Evolutionary conservation across 352 stramenopile species (phyloP), one percentile per base, ranked within the genome.

Genomic region (Phytophthora foliorum): DNA sequence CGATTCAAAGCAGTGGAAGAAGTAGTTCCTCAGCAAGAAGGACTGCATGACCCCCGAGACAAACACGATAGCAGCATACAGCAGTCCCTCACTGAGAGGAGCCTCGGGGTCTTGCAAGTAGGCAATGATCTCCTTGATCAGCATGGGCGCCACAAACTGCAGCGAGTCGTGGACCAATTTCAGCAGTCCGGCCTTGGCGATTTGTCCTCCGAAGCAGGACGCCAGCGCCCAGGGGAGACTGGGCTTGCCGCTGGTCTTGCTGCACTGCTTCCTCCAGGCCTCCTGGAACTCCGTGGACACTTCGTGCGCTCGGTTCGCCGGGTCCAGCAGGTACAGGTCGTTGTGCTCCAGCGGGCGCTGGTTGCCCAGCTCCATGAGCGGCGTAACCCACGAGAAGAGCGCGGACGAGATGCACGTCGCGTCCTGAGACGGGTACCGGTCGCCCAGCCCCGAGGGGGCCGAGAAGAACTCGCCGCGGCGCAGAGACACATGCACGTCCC

Each of bases 321-420:
- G 78, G 57, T 91, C 81, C 22, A 95, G 61, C 48, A 88, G 79
- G 52, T 86, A 92, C 55, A 96, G 42, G 49, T 96, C 89, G 17
- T 85, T 74, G 63, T 80, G 67, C 41, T 96, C 77, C 5, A 96
- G 63, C 10, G 84, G 80, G 1, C 83, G 75, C 49, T 86, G 63
- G 57, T 83, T 91, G 11, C 88, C 88, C 51, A 92, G 72, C 54
- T 89, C 69, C 79, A 96, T 91, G 16, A 96, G 52, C 49, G 82
- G 82, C 45, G 84, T 90, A 25, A 96, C 64, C 88, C 88, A 96
- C 50, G 74, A 80, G 67, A 96, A 96, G 34, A 91, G 80, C 24
- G 89, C 69, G 21, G 69, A 69, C n/a, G 79, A 82, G 22, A 77
- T 41, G 50, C 84, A 86, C 11, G 73, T 82, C 6, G 77, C 75